Evolutionary conservation across 2,329 filamentous ascomycete genomes (phyloP), one percentile per base, ranked within the genome.

Genomic region (Ceratocystis cacaofunesta): DNA sequence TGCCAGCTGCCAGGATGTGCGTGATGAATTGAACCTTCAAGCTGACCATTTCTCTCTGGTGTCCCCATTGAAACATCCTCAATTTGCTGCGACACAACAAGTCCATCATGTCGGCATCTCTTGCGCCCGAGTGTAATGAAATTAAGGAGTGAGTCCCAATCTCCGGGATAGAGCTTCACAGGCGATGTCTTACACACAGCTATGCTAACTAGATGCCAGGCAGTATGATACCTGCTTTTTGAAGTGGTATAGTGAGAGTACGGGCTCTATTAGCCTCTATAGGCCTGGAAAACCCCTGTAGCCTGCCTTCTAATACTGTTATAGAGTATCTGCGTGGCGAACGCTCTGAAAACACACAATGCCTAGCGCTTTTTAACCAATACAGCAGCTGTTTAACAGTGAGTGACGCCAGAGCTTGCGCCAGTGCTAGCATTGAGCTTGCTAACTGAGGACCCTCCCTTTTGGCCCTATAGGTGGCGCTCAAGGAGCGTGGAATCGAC

Each of bases 171-270:
- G 25, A 22, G 5, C 5, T 63, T 32, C 32, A 28, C 60, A 43
- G 41, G 22, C 25, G 62, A 5, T 3, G 5, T 10, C 43, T 19
- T 25, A 28, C 41, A 46, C 48, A n/a, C 44, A 41, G 10, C 36
- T 12, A 41, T 41, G 25, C 41, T 52, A 32, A 48, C 32, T 6
- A n/a, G 55, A 36, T 36, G 58, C 22, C 52, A 96, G 92, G 74
- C 89, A 87, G 71, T 99, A 99, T 74, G 94, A 99, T 75, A 92
- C 88, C 63, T 99, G 94, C 78, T 99, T 99, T 74, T 79, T 99
- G 69, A 97, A 96, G 77, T 99, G 94, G 94, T 99, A 99, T 76
- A 96, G 92, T 73, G 94, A 99, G 77, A 97, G 94, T 96, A 80
- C 67, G 87, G 52, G 15, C 22, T 28, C 15, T 7, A 4, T 25